Conservation (phyloP, 73 alveolate species). For the Paramecium primaurelia region DNA sequence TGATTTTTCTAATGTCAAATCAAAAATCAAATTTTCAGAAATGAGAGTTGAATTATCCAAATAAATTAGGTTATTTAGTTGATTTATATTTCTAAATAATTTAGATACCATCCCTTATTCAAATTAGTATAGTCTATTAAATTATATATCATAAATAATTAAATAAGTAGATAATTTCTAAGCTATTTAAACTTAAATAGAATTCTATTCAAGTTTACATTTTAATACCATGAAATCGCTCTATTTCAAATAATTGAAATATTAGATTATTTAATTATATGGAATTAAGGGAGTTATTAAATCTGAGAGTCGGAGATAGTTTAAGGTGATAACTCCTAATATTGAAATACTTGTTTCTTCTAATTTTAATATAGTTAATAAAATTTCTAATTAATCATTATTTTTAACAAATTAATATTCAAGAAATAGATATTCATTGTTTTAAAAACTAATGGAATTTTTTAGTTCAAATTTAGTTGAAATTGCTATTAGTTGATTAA, state of each 20-base stretch:
- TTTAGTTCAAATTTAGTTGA: not conserved
- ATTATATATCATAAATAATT: no score
- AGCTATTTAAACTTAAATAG: not conserved
- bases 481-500: not conserved
- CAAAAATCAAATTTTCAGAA: not conserved
- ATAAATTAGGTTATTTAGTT: no score
- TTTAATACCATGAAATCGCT: not conserved
- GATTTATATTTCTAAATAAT: not conserved
- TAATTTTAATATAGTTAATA: not conserved
- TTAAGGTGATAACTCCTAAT: not conserved
- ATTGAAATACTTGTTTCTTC: not conserved
- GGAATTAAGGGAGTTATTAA: no score
- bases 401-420: not conserved
- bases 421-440: not conserved
- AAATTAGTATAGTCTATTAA: no score
- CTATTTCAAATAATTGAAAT: not conserved
- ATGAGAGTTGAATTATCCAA: not conserved
- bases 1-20: not conserved
- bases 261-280: no score
- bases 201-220: not conserved
- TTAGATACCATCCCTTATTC: not conserved
- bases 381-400: not conserved
- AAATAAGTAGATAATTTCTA: no score
- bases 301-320: not conserved
- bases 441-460: not conserved